Conservation (phyloP, 2,329 filamentous ascomycete genomes). For the Alternaria metachromatica region DNA sequence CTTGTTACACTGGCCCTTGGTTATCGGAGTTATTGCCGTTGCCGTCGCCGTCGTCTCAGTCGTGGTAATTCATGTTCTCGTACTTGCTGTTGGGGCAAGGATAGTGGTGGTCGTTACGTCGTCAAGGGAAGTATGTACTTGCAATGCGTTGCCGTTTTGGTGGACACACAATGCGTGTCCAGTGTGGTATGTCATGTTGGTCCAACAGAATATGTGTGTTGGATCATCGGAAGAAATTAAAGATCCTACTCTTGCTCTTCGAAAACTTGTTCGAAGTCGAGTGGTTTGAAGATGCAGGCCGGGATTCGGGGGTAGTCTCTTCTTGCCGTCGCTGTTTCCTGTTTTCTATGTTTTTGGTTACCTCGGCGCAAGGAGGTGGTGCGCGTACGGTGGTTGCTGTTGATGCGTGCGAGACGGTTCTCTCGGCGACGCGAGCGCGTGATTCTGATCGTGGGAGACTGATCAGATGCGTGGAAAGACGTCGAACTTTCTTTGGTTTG, state of each 20-base stretch:
- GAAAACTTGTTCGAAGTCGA: slow-evolving; percentile 37
- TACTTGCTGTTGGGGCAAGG: slow-evolving; percentile 22
- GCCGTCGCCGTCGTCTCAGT: slow-evolving; percentile 9
- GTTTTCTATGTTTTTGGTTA: slow-evolving; percentile 15
- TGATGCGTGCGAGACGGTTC: slow-evolving; percentile 29
- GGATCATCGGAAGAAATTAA: slow-evolving; percentile 44
- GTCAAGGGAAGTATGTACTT: slow-evolving; percentile 2
- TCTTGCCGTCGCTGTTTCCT: slow-evolving; percentile 25
- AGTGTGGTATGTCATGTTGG: neutral
- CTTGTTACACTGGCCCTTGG: neutral
- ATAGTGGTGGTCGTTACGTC: slow-evolving; percentile 26
- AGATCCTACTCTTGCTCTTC: slow-evolving; percentile 46
- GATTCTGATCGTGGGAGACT: slow-evolving; percentile 38
- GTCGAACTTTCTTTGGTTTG: slow-evolving; percentile 37
- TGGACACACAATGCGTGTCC: neutral
- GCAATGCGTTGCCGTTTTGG: neutral
- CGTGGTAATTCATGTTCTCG: slow-evolving; percentile 5
- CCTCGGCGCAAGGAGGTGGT: slow-evolving; percentile 16
- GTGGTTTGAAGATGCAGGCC: slow-evolving; percentile 3
- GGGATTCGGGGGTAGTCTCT: slow-evolving; percentile 13
- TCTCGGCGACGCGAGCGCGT: slow-evolving; percentile 20
- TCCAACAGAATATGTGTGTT: neutral
- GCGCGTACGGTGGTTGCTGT: slow-evolving; percentile 24
- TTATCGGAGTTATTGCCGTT: neutral
- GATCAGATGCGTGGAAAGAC: slow-evolving; percentile 42